phyloP scores from a whole-genome alignment of 441 rosid species.

The Syzygium syzygioides region DNA sequence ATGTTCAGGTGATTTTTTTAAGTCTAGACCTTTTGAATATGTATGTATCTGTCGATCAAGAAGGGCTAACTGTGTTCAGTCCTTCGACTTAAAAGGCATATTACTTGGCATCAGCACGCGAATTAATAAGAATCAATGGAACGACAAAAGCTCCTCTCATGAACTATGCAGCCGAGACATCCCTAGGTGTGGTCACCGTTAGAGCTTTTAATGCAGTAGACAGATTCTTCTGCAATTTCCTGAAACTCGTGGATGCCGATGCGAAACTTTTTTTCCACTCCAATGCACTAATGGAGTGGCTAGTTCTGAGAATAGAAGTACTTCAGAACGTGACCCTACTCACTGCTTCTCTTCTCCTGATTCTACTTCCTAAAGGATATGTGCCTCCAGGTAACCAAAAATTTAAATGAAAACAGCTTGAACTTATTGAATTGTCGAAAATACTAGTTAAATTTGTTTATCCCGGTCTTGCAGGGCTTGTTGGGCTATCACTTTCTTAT shows the following conservation, averaged over 20 bases:
- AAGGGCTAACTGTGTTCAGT: not conserved
- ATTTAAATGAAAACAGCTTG: not conserved
- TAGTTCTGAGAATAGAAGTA: conserved; percentile 54
- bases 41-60: not conserved
- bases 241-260: conserved; percentile 58
- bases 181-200: conserved; percentile 71
- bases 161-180: conserved; percentile 82
- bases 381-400: conserved; percentile 45
- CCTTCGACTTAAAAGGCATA: conserved; percentile 35
- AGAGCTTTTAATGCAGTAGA: conserved; percentile 68
- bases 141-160: conserved; percentile 96
- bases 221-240: conserved; percentile 56
- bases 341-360: conserved; percentile 67
- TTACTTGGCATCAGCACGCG: conserved; percentile 73
- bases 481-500: conserved; percentile 81
- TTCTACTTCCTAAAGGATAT: conserved; percentile 59
- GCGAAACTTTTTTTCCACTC: conserved; percentile 71
- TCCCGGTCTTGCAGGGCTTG: conserved; percentile 42
- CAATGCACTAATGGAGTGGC: conserved; percentile 76
- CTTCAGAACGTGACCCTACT: conserved; percentile 64
- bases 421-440: not conserved
- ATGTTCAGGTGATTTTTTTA: conserved; percentile 48
- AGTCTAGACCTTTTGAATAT: not conserved
- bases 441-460: not conserved
- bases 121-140: conserved; percentile 78